Base-by-base conservation (phyloP, 1,284 basidiomycete species). In the Papiliotrema flavescens region DNA sequence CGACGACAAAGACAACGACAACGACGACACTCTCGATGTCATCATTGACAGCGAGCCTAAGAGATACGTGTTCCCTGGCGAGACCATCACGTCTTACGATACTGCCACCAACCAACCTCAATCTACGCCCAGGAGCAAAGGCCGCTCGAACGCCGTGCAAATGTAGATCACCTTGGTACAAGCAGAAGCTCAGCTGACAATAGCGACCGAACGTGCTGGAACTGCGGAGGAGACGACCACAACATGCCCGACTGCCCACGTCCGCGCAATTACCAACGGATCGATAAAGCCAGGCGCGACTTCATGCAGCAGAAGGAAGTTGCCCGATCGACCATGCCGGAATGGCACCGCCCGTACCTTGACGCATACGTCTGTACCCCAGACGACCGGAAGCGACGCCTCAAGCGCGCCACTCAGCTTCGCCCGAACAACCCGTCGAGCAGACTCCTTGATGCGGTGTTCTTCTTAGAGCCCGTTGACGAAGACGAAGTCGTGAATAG, bases 141-240 rank as follows among this genome's bases (percentile, higher is more conserved):
- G 28, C 28, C 28, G 28, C 28, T 5, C 6, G 11, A 32, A 32
- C 6, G 28, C 28, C 11, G 28, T 32, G 5, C 28, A 32, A 11
- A 32, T 32, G 28, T 32, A 11, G 11, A 11, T 11, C 11, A 32
- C 11, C 28, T 5, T n/a, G 11, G 11, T 32, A 5, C 28, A 11
- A 6, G 28, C 6, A 32, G 11, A 32, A 11, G 11, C 28, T 32
- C 28, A 32, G 20, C 39, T 40, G 39, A 40, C 20, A 15, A 40
- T 40, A 40, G 39, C 15, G 39, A 42, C 11, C 24, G 32, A 2
- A 32, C 42, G 52, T 66, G 65, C 37, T 64, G 62, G 61, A 63
- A 62, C 26, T 66, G 65, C 45, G 44, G 49, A 14, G 35, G 51
- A n/a, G 24, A 42, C 26, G 59, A 57, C 13, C 65, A 66, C 43